Conservation (phyloP, 305 asterid species). For the Fraxinus ornus region DNA sequence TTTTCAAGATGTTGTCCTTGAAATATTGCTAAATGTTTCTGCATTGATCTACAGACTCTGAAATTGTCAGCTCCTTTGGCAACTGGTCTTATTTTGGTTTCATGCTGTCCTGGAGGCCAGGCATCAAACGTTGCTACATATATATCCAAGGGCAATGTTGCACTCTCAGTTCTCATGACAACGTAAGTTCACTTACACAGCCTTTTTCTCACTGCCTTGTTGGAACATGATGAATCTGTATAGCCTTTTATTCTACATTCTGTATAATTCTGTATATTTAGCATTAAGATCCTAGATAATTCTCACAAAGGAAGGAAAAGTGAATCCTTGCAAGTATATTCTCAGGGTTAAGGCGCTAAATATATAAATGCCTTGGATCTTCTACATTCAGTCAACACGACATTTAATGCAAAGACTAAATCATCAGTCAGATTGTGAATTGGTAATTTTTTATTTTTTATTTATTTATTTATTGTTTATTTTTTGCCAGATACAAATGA, state of each 20-base stretch:
- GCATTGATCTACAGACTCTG: slow-evolving; percentile 50
- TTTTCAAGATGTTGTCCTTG: slow-evolving; percentile 21
- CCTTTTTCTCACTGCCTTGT: background rate
- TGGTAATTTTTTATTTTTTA: background rate
- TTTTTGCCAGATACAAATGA: background rate
- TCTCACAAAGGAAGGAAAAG: background rate
- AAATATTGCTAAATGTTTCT: slow-evolving; percentile 21
- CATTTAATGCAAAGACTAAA: background rate
- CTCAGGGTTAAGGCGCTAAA: background rate
- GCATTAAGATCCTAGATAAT: background rate
- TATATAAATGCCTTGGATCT: background rate
- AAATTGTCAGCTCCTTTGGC: slow-evolving; percentile 97
- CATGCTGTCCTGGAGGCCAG: slow-evolving; percentile 99
- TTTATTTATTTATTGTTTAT: too few species aligned
- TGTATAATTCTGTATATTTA: background rate
- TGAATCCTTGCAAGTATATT: background rate
- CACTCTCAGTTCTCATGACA: slow-evolving; percentile 99
- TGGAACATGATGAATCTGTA: background rate
- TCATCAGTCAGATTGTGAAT: background rate
- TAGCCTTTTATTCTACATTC: slow-evolving; percentile 2
- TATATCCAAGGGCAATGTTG: slow-evolving; percentile 94
- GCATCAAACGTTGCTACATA: slow-evolving; percentile 98
- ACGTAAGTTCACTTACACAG: slow-evolving; percentile 61
- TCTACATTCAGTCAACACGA: background rate
- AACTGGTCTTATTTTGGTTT: slow-evolving; percentile 95